Conservation (phyloP, 129 eudicot species). For the Saposhnikovia divaricata region DNA sequence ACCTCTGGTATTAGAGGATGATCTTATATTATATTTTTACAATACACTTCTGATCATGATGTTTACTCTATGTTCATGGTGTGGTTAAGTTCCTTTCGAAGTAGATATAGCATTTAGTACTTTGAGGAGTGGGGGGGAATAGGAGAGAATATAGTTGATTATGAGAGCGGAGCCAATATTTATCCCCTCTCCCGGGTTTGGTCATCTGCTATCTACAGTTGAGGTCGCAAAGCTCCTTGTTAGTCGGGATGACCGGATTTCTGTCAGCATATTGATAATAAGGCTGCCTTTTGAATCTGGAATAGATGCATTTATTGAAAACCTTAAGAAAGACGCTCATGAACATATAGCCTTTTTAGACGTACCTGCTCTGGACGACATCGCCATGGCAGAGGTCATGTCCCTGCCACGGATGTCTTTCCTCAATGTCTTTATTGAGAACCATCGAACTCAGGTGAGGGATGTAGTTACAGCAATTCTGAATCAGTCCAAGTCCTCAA, state of each 20-base stretch:
- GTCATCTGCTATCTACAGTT: not conserved
- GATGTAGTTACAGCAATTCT: not conserved
- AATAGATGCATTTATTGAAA: not conserved
- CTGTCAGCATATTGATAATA: not conserved
- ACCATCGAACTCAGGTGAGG: not conserved
- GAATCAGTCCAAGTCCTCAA: not conserved
- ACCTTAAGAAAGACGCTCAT: not conserved
- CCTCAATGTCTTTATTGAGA: not conserved
- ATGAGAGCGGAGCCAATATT: not conserved
- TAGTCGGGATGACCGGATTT: not conserved
- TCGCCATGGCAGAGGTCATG: not conserved
- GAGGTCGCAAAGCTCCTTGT: not conserved
- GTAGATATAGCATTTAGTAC: too few species aligned
- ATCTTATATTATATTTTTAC: too few species aligned
- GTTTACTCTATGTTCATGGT: too few species aligned
- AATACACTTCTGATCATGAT: too few species aligned
- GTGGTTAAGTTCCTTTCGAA: too few species aligned
- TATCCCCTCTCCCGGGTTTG: not conserved
- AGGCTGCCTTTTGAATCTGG: not conserved
- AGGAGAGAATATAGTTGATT: not conserved
- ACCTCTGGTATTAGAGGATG: too few species aligned
- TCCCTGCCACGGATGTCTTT: not conserved
- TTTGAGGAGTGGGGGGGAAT: too few species aligned
- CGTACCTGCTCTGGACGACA: not conserved
- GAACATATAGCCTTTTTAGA: not conserved